Base-by-base conservation (phyloP, 1,284 basidiomycete genomes). In the Earliella scabrosa region DNA sequence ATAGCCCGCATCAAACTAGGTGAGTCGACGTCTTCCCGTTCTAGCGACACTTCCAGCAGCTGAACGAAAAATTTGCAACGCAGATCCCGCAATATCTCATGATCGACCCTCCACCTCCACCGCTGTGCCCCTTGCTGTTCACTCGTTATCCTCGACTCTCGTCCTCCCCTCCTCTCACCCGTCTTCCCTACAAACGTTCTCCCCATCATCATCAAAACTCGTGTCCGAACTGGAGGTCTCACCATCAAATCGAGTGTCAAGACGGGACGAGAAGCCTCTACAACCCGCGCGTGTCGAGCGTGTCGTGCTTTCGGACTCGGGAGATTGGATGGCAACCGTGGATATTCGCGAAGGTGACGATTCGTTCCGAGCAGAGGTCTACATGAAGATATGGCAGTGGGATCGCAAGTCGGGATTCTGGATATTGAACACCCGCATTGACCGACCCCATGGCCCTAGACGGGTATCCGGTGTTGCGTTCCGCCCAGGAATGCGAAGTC, bases 311-410 rank as follows among this genome's bases (percentile, higher is more conserved):
- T 90, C 90, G 2, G 72, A 80, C 6, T 78, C 73, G 35, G 90
- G 88, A n/a, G 80, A 86, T 48, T 98, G 97, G 96, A 88, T 99
- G 87, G 95, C 95, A 1, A 97, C 97, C 0, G 74, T 95, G 35
- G 97, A 99, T 72, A 77, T 77, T 31, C 84, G 95, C 55, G 82
- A 86, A 57, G 86, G 82, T 14, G 85, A 89, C 43, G 84, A 83
- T 18, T 76, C 77, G 21, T 83, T 88, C 64, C 80, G 79, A 50
- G 73, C 78, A 10, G 92, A 95, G 66, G 79, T 89, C 21, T 89
- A 90, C 66, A 81, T 99, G 64, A 98, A 98, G 75, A 75, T 98
- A 40, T 99, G 97, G 97, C 77, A 76, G 56, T 97, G 95, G 92
- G 85, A 89, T 73, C 68, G 74, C 61, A 85, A 78, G 59, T 71